These are phyloP conservation scores for Gaertneriomyces sp. DNA, from an alignment of 192 early-diverging fungal species.

Conservation along the genomic window DNA sequence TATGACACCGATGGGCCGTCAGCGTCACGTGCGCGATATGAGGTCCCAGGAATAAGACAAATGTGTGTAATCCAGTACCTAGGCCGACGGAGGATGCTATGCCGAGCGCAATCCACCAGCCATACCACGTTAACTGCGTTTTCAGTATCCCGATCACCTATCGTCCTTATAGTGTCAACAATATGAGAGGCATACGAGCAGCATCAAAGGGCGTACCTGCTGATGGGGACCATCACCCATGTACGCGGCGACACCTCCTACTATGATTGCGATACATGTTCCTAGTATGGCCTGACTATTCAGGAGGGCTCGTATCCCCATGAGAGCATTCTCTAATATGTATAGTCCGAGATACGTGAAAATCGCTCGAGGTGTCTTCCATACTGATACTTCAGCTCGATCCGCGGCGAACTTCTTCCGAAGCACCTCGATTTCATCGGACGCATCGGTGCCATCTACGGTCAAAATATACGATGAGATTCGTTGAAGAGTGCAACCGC, in stretches of 20 bases:
- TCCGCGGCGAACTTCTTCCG: constrained; percentile 13
- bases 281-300: constrained; percentile 11
- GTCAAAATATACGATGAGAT: too few species aligned
- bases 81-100: constrained; percentile 88
- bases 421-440: constrained; percentile 14
- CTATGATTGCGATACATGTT: constrained; percentile 3
- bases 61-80: constrained; percentile 92
- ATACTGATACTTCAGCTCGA: constrained; percentile 24
- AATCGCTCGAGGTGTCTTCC: constrained; percentile 35
- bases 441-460: too few species aligned
- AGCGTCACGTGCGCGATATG: constrained; percentile 88
- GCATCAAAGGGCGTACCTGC: constrained; percentile 35
- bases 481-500: too few species aligned
- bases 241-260: constrained; percentile 36
- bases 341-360: constrained; percentile 34
- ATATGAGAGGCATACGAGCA: neutral
- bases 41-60: constrained; percentile 89
- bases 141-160: constrained; percentile 42
- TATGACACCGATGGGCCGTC: constrained; percentile 76
- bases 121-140: constrained; percentile 72
- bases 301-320: constrained; percentile 12
- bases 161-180: neutral
- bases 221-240: constrained; percentile 58
- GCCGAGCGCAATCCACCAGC: constrained; percentile 84
- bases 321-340: constrained; percentile 4